Percentiles rank a stretch among this genome's conserved stretches.
Evolutionary conservation across 345 rosid genomes (phyloP).

Genomic region (Citrus cavaleriei): DNA sequence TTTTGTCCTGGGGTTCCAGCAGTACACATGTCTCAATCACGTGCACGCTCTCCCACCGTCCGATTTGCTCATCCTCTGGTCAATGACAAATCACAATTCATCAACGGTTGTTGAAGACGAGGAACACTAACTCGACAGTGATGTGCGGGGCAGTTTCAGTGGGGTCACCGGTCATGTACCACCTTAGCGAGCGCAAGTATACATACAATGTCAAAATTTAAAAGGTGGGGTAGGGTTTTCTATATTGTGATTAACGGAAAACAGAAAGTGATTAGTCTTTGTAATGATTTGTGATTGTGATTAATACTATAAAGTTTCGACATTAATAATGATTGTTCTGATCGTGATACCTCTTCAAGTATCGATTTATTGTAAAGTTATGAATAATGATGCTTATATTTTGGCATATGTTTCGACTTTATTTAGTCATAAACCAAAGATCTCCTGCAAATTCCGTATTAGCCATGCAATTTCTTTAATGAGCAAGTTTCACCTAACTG

Average conservation of each 20-base stretch:
- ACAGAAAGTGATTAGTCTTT: not conserved
- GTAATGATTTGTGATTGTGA: not conserved
- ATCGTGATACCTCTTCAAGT: not conserved
- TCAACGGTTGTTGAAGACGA: constrained; percentile 6
- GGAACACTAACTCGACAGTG: not conserved
- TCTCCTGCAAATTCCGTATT: not conserved
- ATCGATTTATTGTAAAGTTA: constrained; percentile 5
- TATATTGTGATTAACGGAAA: not conserved
- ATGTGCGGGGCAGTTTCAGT: not conserved
- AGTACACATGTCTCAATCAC: constrained; percentile 9
- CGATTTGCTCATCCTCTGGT: not conserved
- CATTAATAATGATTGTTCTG: not conserved
- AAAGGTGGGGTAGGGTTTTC: not conserved
- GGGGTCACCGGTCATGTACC: not conserved
- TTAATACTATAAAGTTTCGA: not conserved
- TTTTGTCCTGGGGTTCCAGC: constrained; percentile 27
- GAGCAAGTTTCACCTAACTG: not conserved
- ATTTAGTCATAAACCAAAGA: not conserved
- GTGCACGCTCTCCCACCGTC: constrained; percentile 15
- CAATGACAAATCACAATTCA: not conserved
- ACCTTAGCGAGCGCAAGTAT: constrained; percentile 5
- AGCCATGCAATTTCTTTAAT: not conserved
- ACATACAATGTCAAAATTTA: not conserved
- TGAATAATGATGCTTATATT: not conserved
- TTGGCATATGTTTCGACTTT: not conserved